Base-by-base conservation (phyloP, 2,329 filamentous ascomycete genomes). In the Aspergillus pseudotamarii region DNA sequence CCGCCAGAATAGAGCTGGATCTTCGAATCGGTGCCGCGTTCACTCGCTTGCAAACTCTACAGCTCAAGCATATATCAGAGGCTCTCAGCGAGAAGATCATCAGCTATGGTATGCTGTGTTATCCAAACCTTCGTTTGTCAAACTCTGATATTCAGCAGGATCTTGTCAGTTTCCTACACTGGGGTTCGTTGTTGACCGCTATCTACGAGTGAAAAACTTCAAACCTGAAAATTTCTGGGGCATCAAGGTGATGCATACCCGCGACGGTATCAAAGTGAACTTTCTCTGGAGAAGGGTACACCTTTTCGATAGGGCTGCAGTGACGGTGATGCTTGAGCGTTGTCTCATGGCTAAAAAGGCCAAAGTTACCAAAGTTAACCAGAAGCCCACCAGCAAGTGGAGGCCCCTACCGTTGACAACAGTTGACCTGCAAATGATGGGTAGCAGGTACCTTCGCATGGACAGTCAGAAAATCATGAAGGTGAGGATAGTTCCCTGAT, bases 81-180 rank as follows among this genome's bases (percentile, higher is more conserved):
- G 84, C 86, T 1, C 79, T 96, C 64, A 83, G 86, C 46, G 82
- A 88, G 2, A 82, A 87, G 60, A 81, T 91, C 1, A 85, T 97
- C 57, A 96, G 93, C 76, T 97, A 97, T 73, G 93, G 92, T 91
- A 81, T 67, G 80, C 65, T 26, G 1, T 45, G 19, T 9, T 14
- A 16, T 12, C 12, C 12, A 9, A 28, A 28, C 1, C 1, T 6
- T 16, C 32, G 26, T 4, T 26, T 46, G 41, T 59, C 16, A 34
- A 19, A 9, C 21, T 45, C 53, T 64, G 16, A 64, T 11, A 9
- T 53, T 53, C 50, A 43, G 41, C 62, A 92, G 92, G 87, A 16
- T 97, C 94, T 4, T 99, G 95, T 69, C 95, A 99, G 76, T 99
- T 99, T 72, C 95, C 95, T 1, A 98, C 95, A 0, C 84, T 99